These are phyloP conservation scores for Exserohilum turcica DNA, from an alignment of 2,329 filamentous ascomycete species.

Conservation along the genomic window DNA sequence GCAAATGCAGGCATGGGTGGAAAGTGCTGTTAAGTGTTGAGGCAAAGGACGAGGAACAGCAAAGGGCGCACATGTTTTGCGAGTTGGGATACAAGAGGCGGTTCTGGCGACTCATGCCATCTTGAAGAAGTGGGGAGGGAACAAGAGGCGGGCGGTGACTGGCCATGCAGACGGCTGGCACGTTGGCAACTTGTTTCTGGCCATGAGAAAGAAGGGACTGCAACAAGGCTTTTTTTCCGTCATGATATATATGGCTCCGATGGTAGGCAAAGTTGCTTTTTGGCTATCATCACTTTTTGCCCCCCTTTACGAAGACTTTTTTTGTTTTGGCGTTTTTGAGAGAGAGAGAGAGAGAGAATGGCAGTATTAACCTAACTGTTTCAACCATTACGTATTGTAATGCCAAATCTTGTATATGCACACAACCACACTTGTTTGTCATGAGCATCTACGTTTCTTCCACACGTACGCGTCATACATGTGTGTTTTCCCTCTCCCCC, in stretches of 20 bases:
- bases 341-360: no score
- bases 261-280: neutral
- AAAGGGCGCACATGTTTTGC: neutral
- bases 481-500: neutral
- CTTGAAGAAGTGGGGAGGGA: neutral
- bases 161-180: neutral
- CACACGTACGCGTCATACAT: no score
- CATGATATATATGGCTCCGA: constrained; percentile 7
- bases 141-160: neutral
- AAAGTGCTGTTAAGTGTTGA: constrained; percentile 50
- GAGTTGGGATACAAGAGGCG: neutral
- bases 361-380: constrained; percentile 4
- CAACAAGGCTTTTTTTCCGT: constrained; percentile 8
- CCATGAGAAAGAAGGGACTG: neutral
- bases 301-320: constrained; percentile 1
- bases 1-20: constrained; percentile 42
- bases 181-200: constrained; percentile 8
- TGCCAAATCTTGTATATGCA: constrained; percentile 16
- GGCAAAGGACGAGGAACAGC: no score
- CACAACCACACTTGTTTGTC: no score
- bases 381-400: constrained; percentile 16
- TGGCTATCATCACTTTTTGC: constrained; percentile 13
- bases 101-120: neutral
- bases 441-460: no score
- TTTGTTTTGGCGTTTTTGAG: constrained; percentile 9